Conservation (phyloP, 495 filamentous ascomycete species). For the Penicillium coffeae region DNA sequence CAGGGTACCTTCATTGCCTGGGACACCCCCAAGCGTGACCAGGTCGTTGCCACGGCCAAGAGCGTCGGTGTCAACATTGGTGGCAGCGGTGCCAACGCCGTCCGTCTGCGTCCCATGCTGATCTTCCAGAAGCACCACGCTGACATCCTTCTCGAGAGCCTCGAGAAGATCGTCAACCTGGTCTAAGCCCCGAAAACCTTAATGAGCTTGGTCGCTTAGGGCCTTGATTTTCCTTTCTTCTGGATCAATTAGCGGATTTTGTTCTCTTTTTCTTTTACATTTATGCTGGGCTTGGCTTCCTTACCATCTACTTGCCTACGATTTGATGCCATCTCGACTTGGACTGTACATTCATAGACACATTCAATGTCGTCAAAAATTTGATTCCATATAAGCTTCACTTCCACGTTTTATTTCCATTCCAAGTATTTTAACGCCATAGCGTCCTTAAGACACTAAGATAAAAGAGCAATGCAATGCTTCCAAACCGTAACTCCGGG, state of each 20-base stretch:
- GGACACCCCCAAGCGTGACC: conserved; percentile 82
- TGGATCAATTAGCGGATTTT: conserved; percentile 23
- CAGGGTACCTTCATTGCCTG: conserved; percentile 97
- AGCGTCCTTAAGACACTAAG: conserved; percentile 14
- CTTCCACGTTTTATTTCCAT: too few species aligned
- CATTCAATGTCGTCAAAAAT: conserved; percentile 10
- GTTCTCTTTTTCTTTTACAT: conserved; percentile 10
- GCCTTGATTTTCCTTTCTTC: conserved; percentile 9
- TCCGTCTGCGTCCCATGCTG: conserved; percentile 90
- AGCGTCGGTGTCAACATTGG: conserved; percentile 87
- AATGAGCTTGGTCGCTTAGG: conserved; percentile 7
- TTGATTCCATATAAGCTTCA: conserved; percentile 1
- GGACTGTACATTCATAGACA: conserved; percentile 24
- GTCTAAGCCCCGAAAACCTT: conserved; percentile 31
- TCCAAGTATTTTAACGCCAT: too few species aligned
- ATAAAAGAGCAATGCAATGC: conserved; percentile 18
- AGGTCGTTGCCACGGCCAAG: conserved; percentile 73
- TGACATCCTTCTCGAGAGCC: conserved; percentile 60
- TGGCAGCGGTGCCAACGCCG: conserved; percentile 74
- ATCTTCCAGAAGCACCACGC: conserved; percentile 92
- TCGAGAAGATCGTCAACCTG: conserved; percentile 73
- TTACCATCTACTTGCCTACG: conserved; percentile 8
- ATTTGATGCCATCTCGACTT: conserved; percentile 20
- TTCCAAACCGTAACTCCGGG: conserved; percentile 23
- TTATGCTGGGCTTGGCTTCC: neutral